Percentiles rank a stretch among this genome's conserved stretches.
phyloP scores from a whole-genome alignment of 2,329 filamentous ascomycete species.

The Sporothrix schenckii region DNA sequence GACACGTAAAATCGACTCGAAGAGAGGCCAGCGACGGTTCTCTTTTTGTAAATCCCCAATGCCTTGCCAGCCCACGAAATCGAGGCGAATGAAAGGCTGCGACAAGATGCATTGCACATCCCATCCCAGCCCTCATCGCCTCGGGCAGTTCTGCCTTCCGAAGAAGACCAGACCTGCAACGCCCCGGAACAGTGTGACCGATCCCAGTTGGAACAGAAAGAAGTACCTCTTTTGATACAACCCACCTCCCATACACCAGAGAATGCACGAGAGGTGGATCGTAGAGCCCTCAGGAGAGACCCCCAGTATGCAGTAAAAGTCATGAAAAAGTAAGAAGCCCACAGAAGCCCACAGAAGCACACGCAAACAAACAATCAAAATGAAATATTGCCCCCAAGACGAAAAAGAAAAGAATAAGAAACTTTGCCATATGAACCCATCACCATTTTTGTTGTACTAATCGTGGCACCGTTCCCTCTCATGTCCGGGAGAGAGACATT shows the following conservation, averaged over 20 bases:
- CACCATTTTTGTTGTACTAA: constrained; percentile 26
- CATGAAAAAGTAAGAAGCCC: background rate
- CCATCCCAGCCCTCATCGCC: background rate
- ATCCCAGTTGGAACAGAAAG: constrained; percentile 21
- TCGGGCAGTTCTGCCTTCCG: background rate
- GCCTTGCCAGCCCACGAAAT: constrained; percentile 30
- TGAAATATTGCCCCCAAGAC: background rate
- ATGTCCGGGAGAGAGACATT: background rate
- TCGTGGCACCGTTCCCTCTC: constrained; percentile 12
- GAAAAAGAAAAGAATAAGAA: background rate
- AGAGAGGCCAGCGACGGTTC: background rate
- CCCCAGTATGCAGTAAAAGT: background rate
- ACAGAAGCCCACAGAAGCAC: constrained; percentile 8
- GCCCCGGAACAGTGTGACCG: constrained; percentile 21
- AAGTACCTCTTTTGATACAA: background rate
- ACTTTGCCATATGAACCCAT: background rate
- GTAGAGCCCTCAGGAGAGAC: constrained; percentile 24
- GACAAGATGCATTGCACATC: background rate
- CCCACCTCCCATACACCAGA: background rate
- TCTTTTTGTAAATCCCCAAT: constrained; percentile 30
- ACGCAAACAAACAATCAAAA: background rate
- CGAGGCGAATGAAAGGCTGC: background rate
- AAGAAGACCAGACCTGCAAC: background rate
- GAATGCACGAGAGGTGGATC: background rate
- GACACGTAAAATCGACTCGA: constrained; percentile 26